Evolutionary conservation across 208 protist species (phyloP), one percentile per base, ranked within the genome.

Genomic region (Trypanosoma mega): DNA sequence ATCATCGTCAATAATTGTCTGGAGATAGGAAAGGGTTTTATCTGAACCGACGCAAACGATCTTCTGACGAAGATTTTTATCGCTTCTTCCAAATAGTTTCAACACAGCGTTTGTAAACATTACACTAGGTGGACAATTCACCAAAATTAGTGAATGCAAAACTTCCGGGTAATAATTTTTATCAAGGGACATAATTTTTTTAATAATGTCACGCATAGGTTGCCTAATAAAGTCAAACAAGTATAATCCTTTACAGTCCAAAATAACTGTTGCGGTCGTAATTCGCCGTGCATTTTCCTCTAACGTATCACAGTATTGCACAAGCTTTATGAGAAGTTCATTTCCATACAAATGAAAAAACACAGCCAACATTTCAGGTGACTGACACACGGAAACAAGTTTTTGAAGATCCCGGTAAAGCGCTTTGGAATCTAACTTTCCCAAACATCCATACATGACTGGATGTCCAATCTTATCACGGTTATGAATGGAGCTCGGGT

Each of bases 381-480:
- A 54, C 7, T 72, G 63, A 20, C 72, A 68, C 37, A 87, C 45
- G 3, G 84, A 74, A 33, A 74, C 69, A 14, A 91, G 69, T 8
- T 61, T 39, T n/a, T 68, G 69, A 2, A 91, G 59, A 9, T 80
- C 74, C 12, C 64, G 43, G 44, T 74, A 64, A 14, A 87, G 60
- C 23, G 51, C 30, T 47, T 72, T 71, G 26, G 73, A 68, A 4
- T 74, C 44, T 2, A 91, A 36, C 4, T 33, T 18, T 1, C 52
- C 52, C 21, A 91, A 45, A 0, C 55, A 60, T 27, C 70, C 61
- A 53, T 89, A 92, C 69, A 87, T 57, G n/a, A 89, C 74, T 2
- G 85, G 85, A 46, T 63, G 78, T 3, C 81, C 85, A 20, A 74
- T 52, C 8, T 78, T 74, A 62, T 92, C 85, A 67, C 76, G 87